These are phyloP conservation scores for Begonia masoniana DNA, from an alignment of 306 rosid species.

Conservation along the genomic window DNA sequence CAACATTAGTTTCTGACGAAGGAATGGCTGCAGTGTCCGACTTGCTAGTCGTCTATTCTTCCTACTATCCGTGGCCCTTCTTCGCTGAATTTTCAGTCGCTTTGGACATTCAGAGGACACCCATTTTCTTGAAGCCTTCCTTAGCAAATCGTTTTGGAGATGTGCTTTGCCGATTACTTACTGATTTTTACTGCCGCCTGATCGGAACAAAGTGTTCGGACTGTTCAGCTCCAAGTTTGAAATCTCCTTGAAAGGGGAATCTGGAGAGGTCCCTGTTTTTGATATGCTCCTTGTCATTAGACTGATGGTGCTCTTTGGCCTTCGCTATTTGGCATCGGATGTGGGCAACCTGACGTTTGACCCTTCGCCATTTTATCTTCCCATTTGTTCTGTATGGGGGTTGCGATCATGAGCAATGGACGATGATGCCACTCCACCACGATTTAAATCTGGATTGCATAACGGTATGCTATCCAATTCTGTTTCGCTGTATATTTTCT, in stretches of 20 bases:
- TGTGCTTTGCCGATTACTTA: constrained; percentile 17
- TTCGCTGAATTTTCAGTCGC: constrained; percentile 8
- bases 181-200: constrained; percentile 23
- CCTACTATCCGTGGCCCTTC: constrained; percentile 22
- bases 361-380: constrained; percentile 45
- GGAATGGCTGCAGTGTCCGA: constrained; percentile 15
- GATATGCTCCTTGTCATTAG: constrained; percentile 28
- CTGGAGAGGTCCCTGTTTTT: constrained; percentile 24
- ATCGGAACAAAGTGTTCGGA: constrained; percentile 25
- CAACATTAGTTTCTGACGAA: constrained; percentile 17
- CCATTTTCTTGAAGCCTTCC: constrained; percentile 18
- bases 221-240: constrained; percentile 11
- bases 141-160: constrained; percentile 13
- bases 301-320: constrained; percentile 17
- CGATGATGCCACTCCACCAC: constrained; percentile 41
- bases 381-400: constrained; percentile 46
- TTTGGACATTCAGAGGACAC: constrained; percentile 21
- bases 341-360: constrained; percentile 23
- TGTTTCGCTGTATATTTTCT: constrained; percentile 50
- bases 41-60: constrained; percentile 20
- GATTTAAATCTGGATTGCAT: constrained; percentile 40
- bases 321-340: background rate
- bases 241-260: constrained; percentile 25
- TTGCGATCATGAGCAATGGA: constrained; percentile 60
- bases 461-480: constrained; percentile 67